Percentiles rank a stretch among this genome's conserved stretches.
phyloP scores from a whole-genome alignment of 345 rosid species.

The Firmiana major region DNA sequence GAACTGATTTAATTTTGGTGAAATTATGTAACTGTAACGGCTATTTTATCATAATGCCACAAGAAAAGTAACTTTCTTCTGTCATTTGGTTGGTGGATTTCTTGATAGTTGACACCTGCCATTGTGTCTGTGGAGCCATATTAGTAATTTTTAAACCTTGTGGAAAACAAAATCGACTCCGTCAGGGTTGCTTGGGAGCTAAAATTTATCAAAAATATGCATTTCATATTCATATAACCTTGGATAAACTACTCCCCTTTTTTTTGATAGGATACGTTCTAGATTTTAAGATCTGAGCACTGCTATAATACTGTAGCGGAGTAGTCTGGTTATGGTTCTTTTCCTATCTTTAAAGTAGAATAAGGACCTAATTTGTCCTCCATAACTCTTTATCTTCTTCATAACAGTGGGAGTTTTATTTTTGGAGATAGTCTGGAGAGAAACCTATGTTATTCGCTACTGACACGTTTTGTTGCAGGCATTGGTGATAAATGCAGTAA shows the following conservation, averaged over 20 bases:
- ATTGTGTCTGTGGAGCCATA: not conserved
- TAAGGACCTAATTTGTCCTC: not conserved
- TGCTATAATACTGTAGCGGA: not conserved
- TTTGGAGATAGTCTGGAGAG: not conserved
- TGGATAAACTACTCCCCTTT: too few species aligned
- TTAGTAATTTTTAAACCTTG: not conserved
- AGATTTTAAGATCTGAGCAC: not conserved
- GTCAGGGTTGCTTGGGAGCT: not conserved
- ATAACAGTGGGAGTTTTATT: not conserved
- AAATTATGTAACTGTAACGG: not conserved
- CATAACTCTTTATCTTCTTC: not conserved
- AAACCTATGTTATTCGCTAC: not conserved
- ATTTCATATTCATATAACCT: not conserved
- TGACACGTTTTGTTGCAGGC: conserved; percentile 39
- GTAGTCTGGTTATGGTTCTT: not conserved
- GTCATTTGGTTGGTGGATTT: not conserved
- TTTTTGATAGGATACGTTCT: not conserved
- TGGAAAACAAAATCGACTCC: not conserved
- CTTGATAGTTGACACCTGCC: not conserved
- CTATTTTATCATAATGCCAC: not conserved
- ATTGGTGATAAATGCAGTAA: conserved; percentile 69
- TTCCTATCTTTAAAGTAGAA: not conserved
- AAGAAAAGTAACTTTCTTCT: not conserved
- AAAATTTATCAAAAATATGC: not conserved
- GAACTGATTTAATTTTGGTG: not conserved